phyloP scores from a whole-genome alignment of 1,139 yeast species.

The Geotrichum armillariae region DNA sequence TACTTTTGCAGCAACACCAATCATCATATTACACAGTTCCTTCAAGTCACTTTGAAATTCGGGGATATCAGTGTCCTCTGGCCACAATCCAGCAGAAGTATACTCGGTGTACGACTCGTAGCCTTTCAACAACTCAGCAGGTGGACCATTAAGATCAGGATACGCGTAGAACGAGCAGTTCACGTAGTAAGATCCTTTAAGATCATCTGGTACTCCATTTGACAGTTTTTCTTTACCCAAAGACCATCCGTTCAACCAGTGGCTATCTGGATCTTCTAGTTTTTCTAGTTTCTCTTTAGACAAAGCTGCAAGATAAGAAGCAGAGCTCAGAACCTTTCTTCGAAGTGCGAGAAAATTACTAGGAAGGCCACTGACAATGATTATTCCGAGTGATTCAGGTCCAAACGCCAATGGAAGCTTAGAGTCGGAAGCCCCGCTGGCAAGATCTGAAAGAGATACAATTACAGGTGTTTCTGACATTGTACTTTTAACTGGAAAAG shows the following conservation, averaged over 20 bases:
- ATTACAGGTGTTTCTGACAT: conserved; percentile 24
- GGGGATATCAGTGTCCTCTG: conserved; percentile 38
- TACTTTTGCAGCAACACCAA: conserved; percentile 51
- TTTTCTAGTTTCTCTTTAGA: conserved; percentile 40
- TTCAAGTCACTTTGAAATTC: conserved; percentile 34
- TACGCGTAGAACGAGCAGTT: conserved; percentile 59
- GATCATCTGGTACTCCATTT: conserved; percentile 47
- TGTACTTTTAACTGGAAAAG: too few relatives aligned
- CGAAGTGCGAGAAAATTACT: conserved; percentile 44
- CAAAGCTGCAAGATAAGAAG: conserved; percentile 49
- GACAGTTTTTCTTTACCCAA: conserved; percentile 55
- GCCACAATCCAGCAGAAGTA: conserved; percentile 58
- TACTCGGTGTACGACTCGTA: conserved; percentile 47
- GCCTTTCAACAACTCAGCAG: conserved; percentile 28
- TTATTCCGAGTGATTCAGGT: conserved; percentile 54
- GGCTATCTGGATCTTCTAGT: conserved; percentile 51
- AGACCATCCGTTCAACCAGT: conserved; percentile 68
- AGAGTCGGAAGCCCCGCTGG: conserved; percentile 40
- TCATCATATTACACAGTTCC: conserved; percentile 47
- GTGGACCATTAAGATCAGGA: conserved; percentile 49
- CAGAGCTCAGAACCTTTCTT: conserved; percentile 46
- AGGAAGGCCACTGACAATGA: conserved; percentile 51
- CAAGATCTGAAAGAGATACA: conserved; percentile 43
- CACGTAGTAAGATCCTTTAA: conserved; percentile 61
- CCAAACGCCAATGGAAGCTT: conserved; percentile 53